Conservation (phyloP, 1,284 basidiomycete genomes). For the Ustilago xerochloae region DNA sequence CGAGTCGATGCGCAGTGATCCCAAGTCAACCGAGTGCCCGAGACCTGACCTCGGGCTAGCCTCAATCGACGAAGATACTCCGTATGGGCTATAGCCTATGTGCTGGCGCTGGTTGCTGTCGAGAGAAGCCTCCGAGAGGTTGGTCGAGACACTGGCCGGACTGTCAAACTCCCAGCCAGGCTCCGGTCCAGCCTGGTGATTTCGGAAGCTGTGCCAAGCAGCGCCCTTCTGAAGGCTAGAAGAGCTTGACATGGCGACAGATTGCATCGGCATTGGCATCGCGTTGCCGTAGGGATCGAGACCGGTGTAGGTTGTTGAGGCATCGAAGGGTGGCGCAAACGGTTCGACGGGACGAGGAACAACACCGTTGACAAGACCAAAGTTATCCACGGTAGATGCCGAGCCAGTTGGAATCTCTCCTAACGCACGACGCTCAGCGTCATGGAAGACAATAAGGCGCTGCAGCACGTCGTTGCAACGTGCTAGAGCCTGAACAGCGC, state of each 20-base stretch:
- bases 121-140: constrained; percentile 38
- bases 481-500: constrained; percentile 42
- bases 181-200: constrained; percentile 9
- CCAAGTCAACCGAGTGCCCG: constrained; percentile 35
- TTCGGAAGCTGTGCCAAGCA: constrained; percentile 34
- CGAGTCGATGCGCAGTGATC: constrained; percentile 34
- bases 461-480: constrained; percentile 32
- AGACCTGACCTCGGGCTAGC: constrained; percentile 32
- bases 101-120: constrained; percentile 26
- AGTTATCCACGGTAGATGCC: constrained; percentile 35
- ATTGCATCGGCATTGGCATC: constrained; percentile 25
- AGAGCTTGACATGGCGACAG: constrained; percentile 13
- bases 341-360: constrained; percentile 4
- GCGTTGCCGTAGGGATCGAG: constrained; percentile 15
- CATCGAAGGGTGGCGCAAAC: constrained; percentile 6
- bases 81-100: constrained; percentile 33
- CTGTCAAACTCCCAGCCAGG: constrained; percentile 42
- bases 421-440: constrained; percentile 16
- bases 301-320: not conserved
- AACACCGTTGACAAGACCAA: constrained; percentile 17
- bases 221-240: constrained; percentile 13
- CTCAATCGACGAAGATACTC: constrained; percentile 29
- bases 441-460: constrained; percentile 33
- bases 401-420: constrained; percentile 32
- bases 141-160: constrained; percentile 37